A percentile compares a stretch with the other conserved stretches of the same genome.
phyloP scores from a whole-genome alignment of 495 filamentous ascomycete species.

The Penicillium mononematosum region DNA sequence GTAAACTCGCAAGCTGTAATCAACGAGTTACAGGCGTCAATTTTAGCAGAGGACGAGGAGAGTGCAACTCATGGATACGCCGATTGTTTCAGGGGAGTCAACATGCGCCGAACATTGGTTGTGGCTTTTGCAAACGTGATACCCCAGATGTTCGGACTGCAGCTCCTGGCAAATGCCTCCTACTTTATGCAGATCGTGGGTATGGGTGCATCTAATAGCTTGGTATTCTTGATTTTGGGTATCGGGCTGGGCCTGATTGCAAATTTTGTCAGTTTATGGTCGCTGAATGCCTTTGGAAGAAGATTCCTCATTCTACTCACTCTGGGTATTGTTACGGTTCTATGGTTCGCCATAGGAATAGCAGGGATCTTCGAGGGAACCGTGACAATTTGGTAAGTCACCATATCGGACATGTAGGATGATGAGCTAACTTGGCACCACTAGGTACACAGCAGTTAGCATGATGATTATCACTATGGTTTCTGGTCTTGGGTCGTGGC shows the following conservation, averaged over 20 bases:
- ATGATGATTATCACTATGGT: slow-evolving; percentile 30
- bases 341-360: slow-evolving; percentile 37
- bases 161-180: slow-evolving; percentile 31
- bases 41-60: slow-evolving; percentile 27
- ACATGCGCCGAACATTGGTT: slow-evolving; percentile 48
- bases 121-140: slow-evolving; percentile 38
- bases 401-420: no score
- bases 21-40: slow-evolving; percentile 23
- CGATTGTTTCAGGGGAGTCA: slow-evolving; percentile 46
- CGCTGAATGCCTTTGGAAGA: slow-evolving; percentile 30
- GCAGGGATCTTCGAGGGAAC: slow-evolving; percentile 31
- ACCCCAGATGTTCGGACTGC: slow-evolving; percentile 35
- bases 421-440: not conserved
- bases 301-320: slow-evolving; percentile 23
- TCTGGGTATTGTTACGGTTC: slow-evolving; percentile 16
- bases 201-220: slow-evolving; percentile 30
- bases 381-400: slow-evolving; percentile 32
- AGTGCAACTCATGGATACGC: slow-evolving; percentile 27
- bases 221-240: slow-evolving; percentile 34
- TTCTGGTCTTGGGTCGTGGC: slow-evolving; percentile 35
- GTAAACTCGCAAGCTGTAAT: slow-evolving; percentile 19
- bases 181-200: slow-evolving; percentile 40
- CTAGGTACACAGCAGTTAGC: slow-evolving; percentile 33
- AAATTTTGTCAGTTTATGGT: slow-evolving; percentile 32
- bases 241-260: slow-evolving; percentile 33